A percentile compares a stretch with the other conserved stretches of the same genome.
Evolutionary conservation across 768 basidiomycete genomes (phyloP).

Genomic region (Phlebiopsis flavidoalba): DNA sequence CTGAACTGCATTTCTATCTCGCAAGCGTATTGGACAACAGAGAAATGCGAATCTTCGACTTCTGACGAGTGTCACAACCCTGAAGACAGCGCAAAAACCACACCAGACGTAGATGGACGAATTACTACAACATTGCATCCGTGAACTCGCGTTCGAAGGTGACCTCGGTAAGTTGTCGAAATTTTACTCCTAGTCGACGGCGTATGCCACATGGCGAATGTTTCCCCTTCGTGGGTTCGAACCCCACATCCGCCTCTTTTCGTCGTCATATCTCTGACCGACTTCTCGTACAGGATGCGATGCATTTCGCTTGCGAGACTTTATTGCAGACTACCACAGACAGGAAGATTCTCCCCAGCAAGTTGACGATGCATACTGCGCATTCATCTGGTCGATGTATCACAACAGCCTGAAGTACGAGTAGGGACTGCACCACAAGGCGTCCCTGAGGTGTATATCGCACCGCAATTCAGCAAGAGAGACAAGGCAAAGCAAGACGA

Average conservation of each 20-base stretch:
- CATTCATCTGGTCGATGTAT: constrained; percentile 82
- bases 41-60: not conserved
- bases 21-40: not conserved
- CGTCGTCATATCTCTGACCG: not conserved
- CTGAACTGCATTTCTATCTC: not conserved
- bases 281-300: constrained; percentile 53
- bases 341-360: constrained; percentile 41
- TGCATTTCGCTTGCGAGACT: constrained; percentile 64
- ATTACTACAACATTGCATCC: constrained; percentile 76
- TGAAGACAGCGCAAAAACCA: not conserved
- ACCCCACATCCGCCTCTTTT: constrained; percentile 16
- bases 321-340: constrained; percentile 62
- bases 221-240: constrained; percentile 23
- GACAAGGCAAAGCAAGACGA: constrained; percentile 50
- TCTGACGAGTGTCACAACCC: not conserved
- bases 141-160: constrained; percentile 86
- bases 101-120: constrained; percentile 58
- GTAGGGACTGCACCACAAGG: constrained; percentile 69
- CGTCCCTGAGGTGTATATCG: constrained; percentile 69
- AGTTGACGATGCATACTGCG: constrained; percentile 69
- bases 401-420: constrained; percentile 66
- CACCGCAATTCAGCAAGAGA: constrained; percentile 61
- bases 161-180: constrained; percentile 66
- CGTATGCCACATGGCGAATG: not conserved
- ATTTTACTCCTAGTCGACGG: not conserved